Base-by-base conservation (phyloP, 192 early-diverging fungal genomes). In the Rhizoclosmatium globosum region DNA sequence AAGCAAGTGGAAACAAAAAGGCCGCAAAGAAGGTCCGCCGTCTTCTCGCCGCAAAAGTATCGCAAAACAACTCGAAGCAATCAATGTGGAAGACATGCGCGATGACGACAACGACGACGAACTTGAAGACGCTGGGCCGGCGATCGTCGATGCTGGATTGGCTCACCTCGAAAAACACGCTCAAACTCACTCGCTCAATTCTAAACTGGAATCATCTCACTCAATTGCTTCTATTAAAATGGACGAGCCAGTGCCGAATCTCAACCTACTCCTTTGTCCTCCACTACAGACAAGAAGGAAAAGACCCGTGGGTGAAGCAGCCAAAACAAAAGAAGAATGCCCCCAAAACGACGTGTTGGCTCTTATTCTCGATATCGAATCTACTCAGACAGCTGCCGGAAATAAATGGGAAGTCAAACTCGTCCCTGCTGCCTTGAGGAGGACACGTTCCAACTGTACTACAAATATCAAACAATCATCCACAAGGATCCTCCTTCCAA, bases 381-480 rank as follows among this genome's bases (percentile, higher is more conserved):
- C 47, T 42, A 44, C 15, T 4, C 48, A 64, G 64, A 48, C 41
- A 4, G 45, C 9, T 11, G 41, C 44, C 17, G 45, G 31, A 1
- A 59, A 59, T 7, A 71, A 60, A n/a, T 59, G 15, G 57, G 46
- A 61, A 56, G 67, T 91, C 75, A 81, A 79, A 6, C 69, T 94
- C 31, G 92, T 92, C 46, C 88, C 87, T 13, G 86, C 95, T 0
- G 84, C 83, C 3, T 96, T 91, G 86, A 92, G 2, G 79, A 90
- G 61, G 94, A 92, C 74, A 95, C 94, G 17, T 95, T 89, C 74
- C 80, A 86, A 0, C 81, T 99, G 9, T 99, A 93, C 80, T 71
- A 79, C 6, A 92, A 91, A 70, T 99, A 98, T 79, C 97, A 99
- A 81, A 85, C 79, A 3, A 74, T 75, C 0, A 84, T 99, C n/a